Conservation (phyloP, 345 rosid genomes). For the Lumnitzera racemosa region DNA sequence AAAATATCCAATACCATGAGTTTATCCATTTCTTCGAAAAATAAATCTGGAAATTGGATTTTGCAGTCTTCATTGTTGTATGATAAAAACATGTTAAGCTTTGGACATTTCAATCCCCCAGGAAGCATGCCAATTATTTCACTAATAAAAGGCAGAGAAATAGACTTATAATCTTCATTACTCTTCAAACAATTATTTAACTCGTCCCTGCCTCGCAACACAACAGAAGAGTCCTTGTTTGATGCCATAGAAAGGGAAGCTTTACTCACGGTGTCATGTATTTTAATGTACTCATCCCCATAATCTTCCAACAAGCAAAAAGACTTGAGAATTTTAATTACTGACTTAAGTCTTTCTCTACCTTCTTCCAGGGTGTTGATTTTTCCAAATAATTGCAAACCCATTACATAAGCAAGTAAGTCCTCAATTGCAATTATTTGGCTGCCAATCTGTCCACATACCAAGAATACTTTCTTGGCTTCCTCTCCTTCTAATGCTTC, state of each 20-base stretch:
- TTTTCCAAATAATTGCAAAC: slow-evolving; percentile 9
- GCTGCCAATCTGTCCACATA: neutral
- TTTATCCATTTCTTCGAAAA: slow-evolving; percentile 10
- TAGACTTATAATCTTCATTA: neutral
- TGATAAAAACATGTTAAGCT: slow-evolving; percentile 4
- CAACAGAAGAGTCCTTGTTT: slow-evolving; percentile 4
- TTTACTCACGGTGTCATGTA: slow-evolving; percentile 18
- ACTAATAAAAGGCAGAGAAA: slow-evolving; percentile 1
- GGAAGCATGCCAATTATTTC: slow-evolving; percentile 8
- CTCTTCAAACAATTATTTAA: neutral
- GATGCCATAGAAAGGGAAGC: slow-evolving; percentile 13
- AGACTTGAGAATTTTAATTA: slow-evolving; percentile 11
- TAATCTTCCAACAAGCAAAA: slow-evolving; percentile 14
- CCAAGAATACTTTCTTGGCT: neutral
- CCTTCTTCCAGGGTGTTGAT: neutral
- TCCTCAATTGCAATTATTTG: neutral
- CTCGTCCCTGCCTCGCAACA: neutral
- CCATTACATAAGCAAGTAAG: slow-evolving; percentile 12
- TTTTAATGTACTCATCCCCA: neutral
- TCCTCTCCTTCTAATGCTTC: neutral
- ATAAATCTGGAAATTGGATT: neutral
- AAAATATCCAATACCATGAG: slow-evolving; percentile 19
- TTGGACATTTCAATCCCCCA: slow-evolving; percentile 3
- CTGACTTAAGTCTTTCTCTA: neutral
- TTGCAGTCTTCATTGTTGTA: neutral